A percentile compares a stretch with the other conserved stretches of the same genome.
Evolutionary conservation across 345 rosid species (phyloP).

Genomic region (Hibiscus syriacus): DNA sequence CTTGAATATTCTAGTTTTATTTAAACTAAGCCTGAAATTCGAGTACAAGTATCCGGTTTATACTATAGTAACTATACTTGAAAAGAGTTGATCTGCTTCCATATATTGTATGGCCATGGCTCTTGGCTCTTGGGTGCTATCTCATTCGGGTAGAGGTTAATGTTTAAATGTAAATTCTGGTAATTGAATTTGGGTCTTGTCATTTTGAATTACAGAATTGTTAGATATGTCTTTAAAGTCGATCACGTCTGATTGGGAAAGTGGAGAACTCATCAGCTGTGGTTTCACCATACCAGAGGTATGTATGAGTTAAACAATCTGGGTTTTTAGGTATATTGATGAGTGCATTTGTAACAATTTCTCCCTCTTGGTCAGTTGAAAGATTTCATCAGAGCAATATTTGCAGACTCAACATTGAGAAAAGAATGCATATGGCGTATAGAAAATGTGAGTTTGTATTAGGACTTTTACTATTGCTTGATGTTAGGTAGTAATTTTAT

Average conservation of each 20-base stretch:
- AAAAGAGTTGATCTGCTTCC: background rate
- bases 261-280: constrained; percentile 60
- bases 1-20: background rate
- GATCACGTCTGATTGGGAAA: constrained; percentile 78
- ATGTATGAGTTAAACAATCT: constrained; percentile 31
- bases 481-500: background rate
- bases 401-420: constrained; percentile 76
- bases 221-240: constrained; percentile 88
- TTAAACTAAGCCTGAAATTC: background rate
- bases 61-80: background rate
- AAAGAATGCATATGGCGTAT: constrained; percentile 92
- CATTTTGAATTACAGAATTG: constrained; percentile 41
- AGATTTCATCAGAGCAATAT: constrained; percentile 80
- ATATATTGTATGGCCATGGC: background rate
- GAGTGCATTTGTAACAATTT: background rate
- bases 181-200: background rate
- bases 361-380: constrained; percentile 47
- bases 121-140: background rate
- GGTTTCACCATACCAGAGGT: constrained; percentile 80
- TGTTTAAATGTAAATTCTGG: background rate
- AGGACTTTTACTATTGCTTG: background rate
- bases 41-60: background rate
- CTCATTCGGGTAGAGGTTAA: background rate
- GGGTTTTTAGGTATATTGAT: background rate
- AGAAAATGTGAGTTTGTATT: constrained; percentile 32